Percentiles rank a stretch among this genome's conserved stretches.
Evolutionary conservation across 352 stramenopile genomes (phyloP).

Genomic region (Phytophthora agathidicida): DNA sequence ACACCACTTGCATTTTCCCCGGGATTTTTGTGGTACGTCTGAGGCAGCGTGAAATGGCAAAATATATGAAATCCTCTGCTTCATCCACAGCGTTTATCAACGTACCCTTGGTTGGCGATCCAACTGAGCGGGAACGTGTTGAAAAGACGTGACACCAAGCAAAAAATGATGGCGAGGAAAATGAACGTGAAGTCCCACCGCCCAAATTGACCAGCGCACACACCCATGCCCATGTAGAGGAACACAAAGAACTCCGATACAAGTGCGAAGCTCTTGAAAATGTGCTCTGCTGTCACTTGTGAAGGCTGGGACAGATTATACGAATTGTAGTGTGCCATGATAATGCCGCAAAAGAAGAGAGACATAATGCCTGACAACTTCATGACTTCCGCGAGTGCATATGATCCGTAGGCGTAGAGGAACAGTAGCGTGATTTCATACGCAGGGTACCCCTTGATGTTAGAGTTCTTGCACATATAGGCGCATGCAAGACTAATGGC

Average conservation of each 20-base stretch:
- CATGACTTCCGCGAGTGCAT: conserved; percentile 69
- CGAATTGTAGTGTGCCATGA: conserved; percentile 85
- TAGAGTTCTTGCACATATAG: conserved; percentile 77
- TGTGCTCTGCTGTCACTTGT: conserved; percentile 71
- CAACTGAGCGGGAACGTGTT: conserved; percentile 95
- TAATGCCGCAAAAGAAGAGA: conserved; percentile 91
- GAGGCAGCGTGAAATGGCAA: too few relatives aligned
- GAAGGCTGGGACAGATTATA: conserved; percentile 78
- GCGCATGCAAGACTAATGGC: conserved; percentile 73
- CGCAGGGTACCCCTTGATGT: conserved; percentile 79
- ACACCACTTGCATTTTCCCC: conserved; percentile 91
- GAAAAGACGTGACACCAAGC: conserved; percentile 85
- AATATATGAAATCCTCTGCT: too few relatives aligned
- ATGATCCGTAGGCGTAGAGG: conserved; percentile 73
- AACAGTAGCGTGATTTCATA: conserved; percentile 83
- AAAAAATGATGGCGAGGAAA: conserved; percentile 87
- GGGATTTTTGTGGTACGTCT: conserved; percentile 73
- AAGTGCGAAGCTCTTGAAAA: conserved; percentile 79
- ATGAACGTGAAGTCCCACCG: conserved; percentile 89
- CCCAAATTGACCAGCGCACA: conserved; percentile 69
- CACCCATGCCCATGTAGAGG: conserved; percentile 80
- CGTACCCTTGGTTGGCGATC: conserved; percentile 60
- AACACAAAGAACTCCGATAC: conserved; percentile 82
- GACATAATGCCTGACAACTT: conserved; percentile 92
- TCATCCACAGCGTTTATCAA: background rate